Percentiles rank a stretch among this genome's conserved stretches.
Evolutionary conservation across 2,329 filamentous ascomycete species (phyloP).

Genomic region (Fonsecaea pedrosoi): DNA sequence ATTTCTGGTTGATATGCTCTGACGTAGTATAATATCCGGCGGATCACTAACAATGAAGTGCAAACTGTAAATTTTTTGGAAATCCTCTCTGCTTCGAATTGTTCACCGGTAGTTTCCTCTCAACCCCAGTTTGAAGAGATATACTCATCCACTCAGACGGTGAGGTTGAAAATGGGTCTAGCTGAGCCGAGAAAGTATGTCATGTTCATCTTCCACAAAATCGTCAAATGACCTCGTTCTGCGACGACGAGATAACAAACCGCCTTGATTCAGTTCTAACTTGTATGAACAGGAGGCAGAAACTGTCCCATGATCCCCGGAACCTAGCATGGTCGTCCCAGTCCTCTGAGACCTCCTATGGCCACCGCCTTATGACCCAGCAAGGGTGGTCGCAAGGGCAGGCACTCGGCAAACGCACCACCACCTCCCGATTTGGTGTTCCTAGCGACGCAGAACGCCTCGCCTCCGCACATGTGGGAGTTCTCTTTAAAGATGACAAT

Average conservation of each 20-base stretch:
- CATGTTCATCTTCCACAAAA: not conserved
- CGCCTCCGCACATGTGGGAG: constrained; percentile 36
- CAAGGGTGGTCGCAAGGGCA: constrained; percentile 92
- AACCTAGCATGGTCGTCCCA: constrained; percentile 90
- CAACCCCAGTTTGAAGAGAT: not conserved
- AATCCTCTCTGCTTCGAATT: not conserved
- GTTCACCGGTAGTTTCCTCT: not conserved
- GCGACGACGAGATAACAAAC: not conserved
- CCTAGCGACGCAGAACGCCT: constrained; percentile 32
- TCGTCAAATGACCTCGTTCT: not conserved
- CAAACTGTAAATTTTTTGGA: constrained; percentile 1
- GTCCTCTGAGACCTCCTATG: constrained; percentile 78
- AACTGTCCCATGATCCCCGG: constrained; percentile 90
- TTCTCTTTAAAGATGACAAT: constrained; percentile 80
- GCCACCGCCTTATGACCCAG: constrained; percentile 83
- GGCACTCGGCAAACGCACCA: constrained; percentile 78
- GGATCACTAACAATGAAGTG: not conserved
- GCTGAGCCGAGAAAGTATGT: constrained; percentile 36
- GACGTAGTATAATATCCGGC: not conserved
- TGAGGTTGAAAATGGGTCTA: constrained; percentile 26
- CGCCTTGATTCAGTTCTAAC: not conserved
- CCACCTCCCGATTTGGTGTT: constrained; percentile 64
- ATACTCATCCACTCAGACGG: not conserved
- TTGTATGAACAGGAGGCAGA: constrained; percentile 59
- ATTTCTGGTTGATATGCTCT: not conserved